phyloP scores from a whole-genome alignment of 805 yeast genomes.

The Kodamaea neixiangensis region DNA sequence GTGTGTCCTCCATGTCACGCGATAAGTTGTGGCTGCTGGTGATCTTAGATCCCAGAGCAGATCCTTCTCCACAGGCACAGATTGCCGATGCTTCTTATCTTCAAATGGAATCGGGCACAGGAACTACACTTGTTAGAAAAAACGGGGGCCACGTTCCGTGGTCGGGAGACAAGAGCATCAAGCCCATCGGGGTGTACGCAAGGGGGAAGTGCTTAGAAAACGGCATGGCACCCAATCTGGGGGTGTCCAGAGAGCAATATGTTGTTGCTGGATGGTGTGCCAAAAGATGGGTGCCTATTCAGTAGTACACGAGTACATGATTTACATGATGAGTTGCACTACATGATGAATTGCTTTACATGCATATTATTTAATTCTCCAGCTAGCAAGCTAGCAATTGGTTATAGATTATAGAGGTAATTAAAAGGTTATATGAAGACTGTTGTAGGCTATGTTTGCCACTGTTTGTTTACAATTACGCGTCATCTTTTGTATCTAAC shows the following conservation, averaged over 20 bases:
- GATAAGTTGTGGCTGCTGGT: constrained; percentile 57
- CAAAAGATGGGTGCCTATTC: constrained; percentile 37
- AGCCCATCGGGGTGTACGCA: constrained; percentile 38
- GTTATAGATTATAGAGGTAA: neutral
- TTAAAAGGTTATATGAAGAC: neutral
- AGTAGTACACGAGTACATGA: no score
- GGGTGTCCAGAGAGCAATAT: constrained; percentile 44
- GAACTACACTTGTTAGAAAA: constrained; percentile 9
- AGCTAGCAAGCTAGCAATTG: neutral
- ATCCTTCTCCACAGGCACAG: constrained; percentile 23
- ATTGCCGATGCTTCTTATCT: constrained; percentile 22
- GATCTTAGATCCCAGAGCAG: constrained; percentile 53
- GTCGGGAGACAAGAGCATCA: constrained; percentile 17
- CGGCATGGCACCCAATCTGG: constrained; percentile 39
- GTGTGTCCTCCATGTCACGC: constrained; percentile 44
- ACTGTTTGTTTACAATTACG: no score
- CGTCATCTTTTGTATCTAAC: no score
- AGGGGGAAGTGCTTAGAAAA: constrained; percentile 22
- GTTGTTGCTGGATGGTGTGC: constrained; percentile 55
- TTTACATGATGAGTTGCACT: no score
- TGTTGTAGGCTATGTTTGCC: no score
- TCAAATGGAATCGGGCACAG: constrained; percentile 16
- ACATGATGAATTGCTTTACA: no score
- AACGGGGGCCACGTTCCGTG: constrained; percentile 14
- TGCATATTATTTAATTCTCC: neutral